phyloP scores from a whole-genome alignment of 176 grass and related monocot species.

The Cymbopogon citratus region DNA sequence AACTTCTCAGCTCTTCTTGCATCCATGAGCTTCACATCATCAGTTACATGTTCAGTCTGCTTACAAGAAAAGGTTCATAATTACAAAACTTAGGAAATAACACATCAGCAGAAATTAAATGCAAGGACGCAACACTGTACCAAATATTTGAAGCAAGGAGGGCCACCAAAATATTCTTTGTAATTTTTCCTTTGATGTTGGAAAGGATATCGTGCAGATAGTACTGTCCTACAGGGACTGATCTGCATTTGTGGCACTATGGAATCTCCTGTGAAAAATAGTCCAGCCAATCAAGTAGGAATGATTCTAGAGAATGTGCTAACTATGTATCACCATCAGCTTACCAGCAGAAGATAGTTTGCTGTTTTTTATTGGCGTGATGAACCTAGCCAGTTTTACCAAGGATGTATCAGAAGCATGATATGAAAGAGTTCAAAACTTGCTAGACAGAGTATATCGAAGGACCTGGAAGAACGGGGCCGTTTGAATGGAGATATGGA shows the following conservation, averaged over 20 bases:
- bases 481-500: constrained; percentile 76
- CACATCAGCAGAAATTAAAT: constrained; percentile 21
- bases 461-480: constrained; percentile 80
- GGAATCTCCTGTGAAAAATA: constrained; percentile 56
- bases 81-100: constrained; percentile 24
- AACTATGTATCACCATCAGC: constrained; percentile 10
- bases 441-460: constrained; percentile 35
- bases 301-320: constrained; percentile 17
- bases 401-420: constrained; percentile 45
- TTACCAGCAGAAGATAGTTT: constrained; percentile 53
- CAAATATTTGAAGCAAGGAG: constrained; percentile 42
- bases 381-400: constrained; percentile 68
- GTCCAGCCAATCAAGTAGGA: constrained; percentile 25
- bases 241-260: constrained; percentile 46
- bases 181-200: constrained; percentile 53
- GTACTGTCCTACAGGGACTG: constrained; percentile 36
- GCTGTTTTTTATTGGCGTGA: constrained; percentile 60
- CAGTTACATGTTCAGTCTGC: constrained; percentile 36
- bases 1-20: constrained; percentile 60
- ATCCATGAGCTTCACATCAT: constrained; percentile 74
- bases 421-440: constrained; percentile 41
- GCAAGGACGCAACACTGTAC: constrained; percentile 32
- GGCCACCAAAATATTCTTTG: constrained; percentile 64
- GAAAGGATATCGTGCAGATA: constrained; percentile 68
- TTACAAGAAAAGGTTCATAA: constrained; percentile 24